Evolutionary conservation across 1,284 basidiomycete genomes (phyloP), one percentile per base, ranked within the genome.

Genomic region (Cryptococcus sp.): DNA sequence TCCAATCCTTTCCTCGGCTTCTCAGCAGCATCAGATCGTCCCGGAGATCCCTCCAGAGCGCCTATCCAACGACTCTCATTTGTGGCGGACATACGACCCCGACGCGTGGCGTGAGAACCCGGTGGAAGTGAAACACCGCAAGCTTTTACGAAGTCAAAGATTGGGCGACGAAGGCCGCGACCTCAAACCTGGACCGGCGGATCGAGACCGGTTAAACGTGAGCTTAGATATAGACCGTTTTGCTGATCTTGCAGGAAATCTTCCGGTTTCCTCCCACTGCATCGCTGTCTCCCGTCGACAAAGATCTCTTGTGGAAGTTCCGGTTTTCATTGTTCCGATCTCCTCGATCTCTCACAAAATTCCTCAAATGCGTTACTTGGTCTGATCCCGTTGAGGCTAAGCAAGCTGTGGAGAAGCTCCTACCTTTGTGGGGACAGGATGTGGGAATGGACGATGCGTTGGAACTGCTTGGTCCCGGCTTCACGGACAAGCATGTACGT

Each of bases 331-430:
- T 99, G 16, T 92, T 92, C 74, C 80, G 82, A 11, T 80, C 81
- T 0, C 75, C 75, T 35, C 85, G 89, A 19, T 92, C 91, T 3
- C 83, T 99, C 27, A 99, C 95, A 38, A 99, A 99, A 78, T 99
- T 99, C 79, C 83, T 99, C 60, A 98, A 95, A 78, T 94, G 93
- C 30, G 96, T 99, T 27, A 93, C 93, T 10, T 99, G 96, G 96
- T 85, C 91, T 45, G 96, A 99, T 74, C 85, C 89, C 0, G 90
- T 90, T 3, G 96, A 99, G 79, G 93, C 96, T 11, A 93, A 95
- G 71, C 96, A 99, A 75, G 96, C 95, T 0, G 94, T 97, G 2
- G 95, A 99, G 74, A 92, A 95, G 62, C 79, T 99, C 5, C 78
- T 99, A 30, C 95, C 95, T 0, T 88, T 94, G 75, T 99, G 95